Conservation (phyloP, 2,329 filamentous ascomycete species). For the Epichloe gansuensis region DNA sequence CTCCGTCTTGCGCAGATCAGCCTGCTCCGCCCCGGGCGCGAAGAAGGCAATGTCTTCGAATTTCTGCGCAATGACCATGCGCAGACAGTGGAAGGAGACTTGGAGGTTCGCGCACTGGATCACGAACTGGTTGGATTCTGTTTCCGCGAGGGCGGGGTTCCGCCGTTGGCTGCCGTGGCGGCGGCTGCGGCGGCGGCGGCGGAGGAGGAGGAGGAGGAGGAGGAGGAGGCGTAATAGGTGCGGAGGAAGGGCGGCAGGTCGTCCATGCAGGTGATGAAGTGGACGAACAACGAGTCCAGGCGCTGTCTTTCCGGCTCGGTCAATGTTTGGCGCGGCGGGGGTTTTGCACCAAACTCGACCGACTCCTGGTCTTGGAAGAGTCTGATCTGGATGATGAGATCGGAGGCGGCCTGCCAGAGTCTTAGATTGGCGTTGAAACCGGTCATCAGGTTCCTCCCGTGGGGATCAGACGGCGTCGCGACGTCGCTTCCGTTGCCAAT, state of each 20-base stretch:
- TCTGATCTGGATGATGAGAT: conserved; percentile 25
- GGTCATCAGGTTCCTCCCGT: conserved; percentile 19
- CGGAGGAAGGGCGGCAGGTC: conserved; percentile 25
- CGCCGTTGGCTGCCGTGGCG: conserved; percentile 7
- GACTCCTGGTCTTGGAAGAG: conserved; percentile 17
- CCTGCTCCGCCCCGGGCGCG: conserved; percentile 18
- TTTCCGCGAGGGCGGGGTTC: conserved; percentile 11
- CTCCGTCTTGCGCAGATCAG: conserved; percentile 26
- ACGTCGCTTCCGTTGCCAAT: conserved; percentile 8
- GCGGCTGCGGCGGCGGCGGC: neutral
- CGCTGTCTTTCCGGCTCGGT: conserved; percentile 17
- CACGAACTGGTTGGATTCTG: conserved; percentile 17
- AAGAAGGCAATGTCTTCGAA: conserved; percentile 22
- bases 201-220: too few relatives aligned
- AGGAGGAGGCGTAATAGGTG: conserved; percentile 8
- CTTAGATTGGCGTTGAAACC: conserved; percentile 31
- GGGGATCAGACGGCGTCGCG: conserved; percentile 7
- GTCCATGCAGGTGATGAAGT: conserved; percentile 29
- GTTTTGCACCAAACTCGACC: conserved; percentile 1
- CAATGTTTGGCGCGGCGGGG: conserved; percentile 3
- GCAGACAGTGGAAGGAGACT: conserved; percentile 27
- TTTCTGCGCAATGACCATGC: conserved; percentile 27
- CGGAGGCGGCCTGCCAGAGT: conserved; percentile 28
- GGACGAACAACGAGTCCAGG: conserved; percentile 24
- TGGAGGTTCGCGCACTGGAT: conserved; percentile 30